Base-by-base conservation (phyloP, 2,329 filamentous ascomycete genomes). In the Aschersonia sp. region DNA sequence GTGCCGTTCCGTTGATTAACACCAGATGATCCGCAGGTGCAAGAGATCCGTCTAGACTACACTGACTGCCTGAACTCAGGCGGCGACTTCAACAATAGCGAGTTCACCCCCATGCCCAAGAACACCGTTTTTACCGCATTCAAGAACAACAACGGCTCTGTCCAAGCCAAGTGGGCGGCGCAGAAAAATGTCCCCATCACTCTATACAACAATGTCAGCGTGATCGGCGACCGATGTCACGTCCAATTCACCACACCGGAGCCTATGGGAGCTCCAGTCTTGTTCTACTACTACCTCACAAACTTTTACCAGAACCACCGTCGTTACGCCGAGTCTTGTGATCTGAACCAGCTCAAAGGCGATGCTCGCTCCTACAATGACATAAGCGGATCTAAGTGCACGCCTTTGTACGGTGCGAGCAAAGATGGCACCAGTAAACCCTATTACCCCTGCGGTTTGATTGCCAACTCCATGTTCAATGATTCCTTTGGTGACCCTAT, bases 291-390 rank as follows among this genome's bases (percentile, higher is more conserved):
- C 66, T 84, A 85, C 56, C 80, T 98, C 53, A 90, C 87, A 49
- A 95, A 97, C 68, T 98, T 98, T 69, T 97, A 97, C 70, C 92
- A 98, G 67, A 98, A 98, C 63, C 92, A 98, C 63, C 84, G 92
- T 54, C 83, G 90, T 64, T 98, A 98, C 57, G 92, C 96, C 51
- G 85, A 87, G 60, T 94, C 87, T 1, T 84, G 94, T 58, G 84
- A 89, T 59, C 75, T 82, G 49, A 73, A 85, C 46, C 92, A 98
- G 65, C 72, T 98, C 47, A 68, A 83, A 54, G 92, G 89, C 43
- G 70, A 79, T 5, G 73, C 72, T 9, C 75, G 85, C 14, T 69
- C 71, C 33, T 75, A 73, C 49, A 56, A 55, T 37, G 74, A 76
- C 2, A 85, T 97, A 55, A 66, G 73, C 33, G 67, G 67, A 33